phyloP scores from a whole-genome alignment of 2,329 filamentous ascomycete species.

The Aspergillus tamarii region DNA sequence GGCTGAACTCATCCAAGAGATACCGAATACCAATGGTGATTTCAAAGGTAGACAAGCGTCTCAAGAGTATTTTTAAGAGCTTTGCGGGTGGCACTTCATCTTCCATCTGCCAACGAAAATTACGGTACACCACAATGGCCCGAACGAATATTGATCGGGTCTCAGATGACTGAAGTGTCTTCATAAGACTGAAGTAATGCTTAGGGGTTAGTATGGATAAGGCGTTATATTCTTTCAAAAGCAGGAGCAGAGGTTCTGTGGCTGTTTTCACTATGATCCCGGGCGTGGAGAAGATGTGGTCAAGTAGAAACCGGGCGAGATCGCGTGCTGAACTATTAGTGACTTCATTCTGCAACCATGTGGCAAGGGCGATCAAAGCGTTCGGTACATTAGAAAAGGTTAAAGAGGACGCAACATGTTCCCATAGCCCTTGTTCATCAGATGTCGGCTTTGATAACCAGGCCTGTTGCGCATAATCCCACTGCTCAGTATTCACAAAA shows the following conservation, averaged over 20 bases:
- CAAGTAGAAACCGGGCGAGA: slow-evolving; percentile 31
- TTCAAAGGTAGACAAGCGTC: slow-evolving; percentile 29
- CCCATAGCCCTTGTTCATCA: slow-evolving; percentile 16
- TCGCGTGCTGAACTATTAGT: slow-evolving; percentile 6
- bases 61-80: slow-evolving; percentile 32
- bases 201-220: slow-evolving; percentile 26
- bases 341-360: slow-evolving; percentile 19
- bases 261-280: slow-evolving; percentile 30
- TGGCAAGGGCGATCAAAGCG: slow-evolving; percentile 26
- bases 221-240: slow-evolving; percentile 30
- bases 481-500: slow-evolving; percentile 35
- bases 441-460: slow-evolving; percentile 31
- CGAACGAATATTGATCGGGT: slow-evolving; percentile 31
- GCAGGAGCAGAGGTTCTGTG: slow-evolving; percentile 34
- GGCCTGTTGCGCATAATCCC: slow-evolving; percentile 34
- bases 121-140: slow-evolving; percentile 45
- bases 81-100: slow-evolving; percentile 22
- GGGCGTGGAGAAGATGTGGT: slow-evolving; percentile 29
- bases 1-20: slow-evolving; percentile 45
- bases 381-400: slow-evolving; percentile 22
- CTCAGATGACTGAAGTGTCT: slow-evolving; percentile 32
- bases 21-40: slow-evolving; percentile 42
- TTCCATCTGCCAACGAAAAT: slow-evolving; percentile 40
- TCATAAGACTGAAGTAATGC: slow-evolving; percentile 36
- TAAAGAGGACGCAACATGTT: slow-evolving; percentile 19